A percentile compares a stretch with the other conserved stretches of the same genome.
Conservation (phyloP, 306 rosid genomes). For the Chamaecrista fasciculata region DNA sequence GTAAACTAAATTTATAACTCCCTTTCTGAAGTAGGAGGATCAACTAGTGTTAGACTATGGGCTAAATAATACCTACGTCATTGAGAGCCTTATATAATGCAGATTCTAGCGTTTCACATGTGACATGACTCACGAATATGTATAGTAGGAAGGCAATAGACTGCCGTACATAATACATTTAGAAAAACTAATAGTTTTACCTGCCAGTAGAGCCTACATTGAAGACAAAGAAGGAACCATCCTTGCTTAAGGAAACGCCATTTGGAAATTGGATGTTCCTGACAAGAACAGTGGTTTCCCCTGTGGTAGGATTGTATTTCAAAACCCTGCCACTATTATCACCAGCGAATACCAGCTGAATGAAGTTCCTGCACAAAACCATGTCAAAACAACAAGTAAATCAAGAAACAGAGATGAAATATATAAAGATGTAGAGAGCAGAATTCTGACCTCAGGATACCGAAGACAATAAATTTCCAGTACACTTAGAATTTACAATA, state of each 20-base stretch:
- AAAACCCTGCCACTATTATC: constrained; percentile 77
- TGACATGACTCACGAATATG: constrained; percentile 5
- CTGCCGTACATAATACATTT: background rate
- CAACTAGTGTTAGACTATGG: background rate
- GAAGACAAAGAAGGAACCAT: constrained; percentile 75
- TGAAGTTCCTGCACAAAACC: constrained; percentile 63
- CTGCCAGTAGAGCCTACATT: constrained; percentile 77
- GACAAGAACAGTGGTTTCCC: constrained; percentile 79
- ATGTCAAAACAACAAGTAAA: constrained; percentile 34
- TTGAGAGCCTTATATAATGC: background rate
- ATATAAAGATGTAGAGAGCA: background rate
- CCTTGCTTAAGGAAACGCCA: constrained; percentile 91
- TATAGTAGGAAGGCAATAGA: background rate
- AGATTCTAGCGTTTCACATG: background rate
- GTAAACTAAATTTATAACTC: constrained; percentile 7
- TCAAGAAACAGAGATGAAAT: constrained; percentile 20
- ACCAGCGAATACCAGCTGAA: constrained; percentile 71
- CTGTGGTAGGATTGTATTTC: constrained; percentile 67
- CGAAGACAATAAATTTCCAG: background rate
- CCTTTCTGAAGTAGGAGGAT: background rate
- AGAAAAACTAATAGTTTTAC: constrained; percentile 41
- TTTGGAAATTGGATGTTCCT: constrained; percentile 78
- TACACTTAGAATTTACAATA: background rate
- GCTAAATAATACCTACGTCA: background rate
- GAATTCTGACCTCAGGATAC: background rate